Evolutionary conservation across 2,329 filamentous ascomycete species (phyloP).

Genomic region (Teratosphaeria epicoccoides): DNA sequence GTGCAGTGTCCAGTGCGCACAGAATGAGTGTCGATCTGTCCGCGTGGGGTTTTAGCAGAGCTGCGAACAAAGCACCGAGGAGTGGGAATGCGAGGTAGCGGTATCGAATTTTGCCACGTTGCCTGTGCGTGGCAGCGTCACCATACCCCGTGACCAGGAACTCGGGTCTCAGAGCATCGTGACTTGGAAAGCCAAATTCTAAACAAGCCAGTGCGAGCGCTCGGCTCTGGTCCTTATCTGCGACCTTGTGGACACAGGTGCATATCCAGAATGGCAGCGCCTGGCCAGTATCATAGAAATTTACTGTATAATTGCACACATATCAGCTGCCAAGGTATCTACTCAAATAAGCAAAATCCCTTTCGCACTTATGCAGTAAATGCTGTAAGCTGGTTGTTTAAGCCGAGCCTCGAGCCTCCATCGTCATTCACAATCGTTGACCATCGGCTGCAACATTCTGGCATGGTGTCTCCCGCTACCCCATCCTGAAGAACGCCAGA

Average conservation of each 20-base stretch:
- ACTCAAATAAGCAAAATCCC: neutral
- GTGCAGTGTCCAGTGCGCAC: neutral
- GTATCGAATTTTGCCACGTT: neutral
- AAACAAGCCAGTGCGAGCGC: neutral
- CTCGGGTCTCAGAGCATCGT: neutral
- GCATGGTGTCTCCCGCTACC: neutral
- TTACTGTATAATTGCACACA: neutral
- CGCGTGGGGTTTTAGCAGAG: neutral
- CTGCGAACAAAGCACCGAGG: neutral
- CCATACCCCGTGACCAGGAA: neutral
- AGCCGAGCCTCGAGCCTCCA: neutral
- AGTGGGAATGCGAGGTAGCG: neutral
- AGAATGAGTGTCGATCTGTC: neutral
- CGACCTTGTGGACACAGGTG: no score
- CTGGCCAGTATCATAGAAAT: neutral
- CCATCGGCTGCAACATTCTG: neutral
- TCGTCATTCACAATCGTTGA: neutral
- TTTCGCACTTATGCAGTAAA: neutral
- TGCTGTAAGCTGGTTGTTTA: neutral
- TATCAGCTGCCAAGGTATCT: neutral
- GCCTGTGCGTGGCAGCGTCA: neutral
- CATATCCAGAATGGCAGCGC: neutral
- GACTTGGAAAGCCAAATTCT: neutral
- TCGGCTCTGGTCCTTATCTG: neutral
- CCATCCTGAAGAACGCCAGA: neutral